Base-by-base conservation (phyloP, 75 land plant species). In the Selaginella tamariscina region DNA sequence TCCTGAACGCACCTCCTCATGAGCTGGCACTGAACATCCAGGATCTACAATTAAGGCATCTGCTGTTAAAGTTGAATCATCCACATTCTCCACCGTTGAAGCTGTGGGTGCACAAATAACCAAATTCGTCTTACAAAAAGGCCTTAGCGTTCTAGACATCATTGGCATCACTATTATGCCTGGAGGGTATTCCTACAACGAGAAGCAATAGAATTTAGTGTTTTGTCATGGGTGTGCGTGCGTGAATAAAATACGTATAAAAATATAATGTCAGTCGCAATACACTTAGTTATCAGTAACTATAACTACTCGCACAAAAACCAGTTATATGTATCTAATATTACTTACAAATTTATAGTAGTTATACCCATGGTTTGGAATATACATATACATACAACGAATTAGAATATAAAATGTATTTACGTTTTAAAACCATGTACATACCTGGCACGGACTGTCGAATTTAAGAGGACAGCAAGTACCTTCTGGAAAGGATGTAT, bases 41-140 rank as follows among this genome's bases (percentile, higher is more conserved):
- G 95, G 95, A 77, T 92, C 97, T 64, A 90, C 71, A 1, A 92
- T 77, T 54, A 92, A 68, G 23, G 89, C 89, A 79, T 92, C 87
- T 65, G 66, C 31, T 75, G 68, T 72, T 2, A 49, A 44, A 13
- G 68, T 24, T 67, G 65, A 63, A 33, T 65, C 72, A 68, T 18
- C 68, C 9, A 39, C 28, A 55, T 30, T 31, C 74, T 70, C 69
- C 44, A 26, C 65, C 39, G 44, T 71, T 23, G 26, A 23, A 59
- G 18, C 21, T 2, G 68, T 64, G 2, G 93, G 80, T 68, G 84
- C 77, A 72, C 88, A 68, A 23, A 89, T 78, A 27, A 88, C 83
- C 39, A 92, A 74, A 78, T 92, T 92, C 44, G 97, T 92, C 32
- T 88, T 92, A 24, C 27, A 68, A 68, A 92, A 92, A 24, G 97